These are phyloP conservation scores for Capsella bursapastoris DNA, from an alignment of 345 rosid species.

Conservation along the genomic window DNA sequence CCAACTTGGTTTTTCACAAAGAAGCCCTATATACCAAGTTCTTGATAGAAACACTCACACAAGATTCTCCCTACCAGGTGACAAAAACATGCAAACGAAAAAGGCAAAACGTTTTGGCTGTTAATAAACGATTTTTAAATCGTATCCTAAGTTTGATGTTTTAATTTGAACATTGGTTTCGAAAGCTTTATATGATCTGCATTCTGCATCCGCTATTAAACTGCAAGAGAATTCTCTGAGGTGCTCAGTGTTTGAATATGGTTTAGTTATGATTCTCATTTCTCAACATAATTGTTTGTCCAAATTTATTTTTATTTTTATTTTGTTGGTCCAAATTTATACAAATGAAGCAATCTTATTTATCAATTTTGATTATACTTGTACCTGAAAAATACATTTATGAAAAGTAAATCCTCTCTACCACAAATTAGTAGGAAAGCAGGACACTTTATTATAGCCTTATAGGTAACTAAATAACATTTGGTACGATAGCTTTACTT, in stretches of 20 bases:
- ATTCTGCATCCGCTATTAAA: background rate
- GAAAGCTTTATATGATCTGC: background rate
- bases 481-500: background rate
- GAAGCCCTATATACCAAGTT: background rate
- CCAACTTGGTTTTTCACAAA: background rate
- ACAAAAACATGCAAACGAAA: constrained; percentile 19
- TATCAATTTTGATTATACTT: background rate
- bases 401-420: background rate
- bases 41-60: background rate
- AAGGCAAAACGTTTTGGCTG: background rate
- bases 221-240: no score
- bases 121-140: background rate
- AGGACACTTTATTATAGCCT: background rate
- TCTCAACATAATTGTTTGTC: background rate
- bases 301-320: no score
- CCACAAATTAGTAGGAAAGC: background rate
- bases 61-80: background rate
- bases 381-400: background rate
- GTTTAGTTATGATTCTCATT: background rate
- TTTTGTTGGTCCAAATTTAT: background rate
- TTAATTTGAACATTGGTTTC: background rate
- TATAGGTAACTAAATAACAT: background rate
- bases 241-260: no score
- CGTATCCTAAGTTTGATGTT: background rate
- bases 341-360: background rate